Evolutionary conservation across 371 early-diverging fungal genomes (phyloP).

Genomic region (Syncephalastrum contaminatum): DNA sequence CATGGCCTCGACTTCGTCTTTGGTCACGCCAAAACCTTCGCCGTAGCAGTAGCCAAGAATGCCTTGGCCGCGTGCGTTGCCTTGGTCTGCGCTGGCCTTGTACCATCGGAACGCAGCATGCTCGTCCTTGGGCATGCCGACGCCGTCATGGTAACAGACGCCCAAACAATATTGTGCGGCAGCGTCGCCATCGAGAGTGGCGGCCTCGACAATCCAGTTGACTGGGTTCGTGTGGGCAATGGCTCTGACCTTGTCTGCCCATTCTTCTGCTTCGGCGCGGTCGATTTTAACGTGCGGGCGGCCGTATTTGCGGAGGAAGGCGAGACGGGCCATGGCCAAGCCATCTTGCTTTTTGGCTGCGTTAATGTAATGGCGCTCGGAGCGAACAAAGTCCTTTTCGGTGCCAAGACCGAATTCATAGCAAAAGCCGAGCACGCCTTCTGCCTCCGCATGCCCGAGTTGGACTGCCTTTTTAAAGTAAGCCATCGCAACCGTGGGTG

Average conservation of each 20-base stretch:
- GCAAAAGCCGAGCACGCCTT: conserved; percentile 64
- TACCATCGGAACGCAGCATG: conserved; percentile 64
- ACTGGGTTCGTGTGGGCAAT: conserved; percentile 19
- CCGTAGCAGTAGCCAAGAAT: conserved; percentile 76
- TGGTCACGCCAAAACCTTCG: conserved; percentile 78
- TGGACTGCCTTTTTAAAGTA: conserved; percentile 42
- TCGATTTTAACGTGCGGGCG: conserved; percentile 74
- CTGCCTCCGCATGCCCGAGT: conserved; percentile 44
- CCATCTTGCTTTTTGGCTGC: conserved; percentile 45
- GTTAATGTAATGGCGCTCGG: conserved; percentile 60
- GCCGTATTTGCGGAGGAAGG: conserved; percentile 79
- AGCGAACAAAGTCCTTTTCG: conserved; percentile 45
- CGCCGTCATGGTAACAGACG: conserved; percentile 72
- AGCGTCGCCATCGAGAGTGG: conserved; percentile 37
- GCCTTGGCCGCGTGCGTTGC: conserved; percentile 66
- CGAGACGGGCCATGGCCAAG: conserved; percentile 62
- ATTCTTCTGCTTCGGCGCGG: conserved; percentile 66
- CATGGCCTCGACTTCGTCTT: conserved; percentile 67
- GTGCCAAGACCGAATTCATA: conserved; percentile 82
- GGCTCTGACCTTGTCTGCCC: conserved; percentile 38
- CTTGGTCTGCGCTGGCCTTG: conserved; percentile 63
- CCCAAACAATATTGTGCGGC: conserved; percentile 64
- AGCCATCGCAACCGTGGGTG: conserved; percentile 43
- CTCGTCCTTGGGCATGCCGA: conserved; percentile 59
- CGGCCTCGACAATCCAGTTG: conserved; percentile 16